A percentile compares a stretch with the other conserved stretches of the same genome.
These are phyloP conservation scores for Gracilaria caudata DNA, from an alignment of 23 red algal genomes.

Conservation along the genomic window DNA sequence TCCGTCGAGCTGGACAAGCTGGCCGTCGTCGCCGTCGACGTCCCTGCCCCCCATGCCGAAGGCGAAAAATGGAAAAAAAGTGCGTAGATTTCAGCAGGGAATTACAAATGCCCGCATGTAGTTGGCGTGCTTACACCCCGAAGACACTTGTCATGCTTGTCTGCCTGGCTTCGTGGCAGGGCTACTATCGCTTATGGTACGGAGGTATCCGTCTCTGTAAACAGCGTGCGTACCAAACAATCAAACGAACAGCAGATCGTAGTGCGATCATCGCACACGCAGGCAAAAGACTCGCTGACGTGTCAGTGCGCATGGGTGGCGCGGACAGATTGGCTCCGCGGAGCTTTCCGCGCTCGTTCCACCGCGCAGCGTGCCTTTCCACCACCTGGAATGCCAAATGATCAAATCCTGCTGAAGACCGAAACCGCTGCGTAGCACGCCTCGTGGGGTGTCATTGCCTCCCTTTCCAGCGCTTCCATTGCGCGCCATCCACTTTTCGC, in stretches of 20 bases:
- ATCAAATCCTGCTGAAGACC: not conserved
- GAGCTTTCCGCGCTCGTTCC: slow-evolving; percentile 25
- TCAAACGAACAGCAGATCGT: not conserved
- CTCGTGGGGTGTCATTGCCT: not conserved
- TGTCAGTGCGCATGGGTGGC: slow-evolving; percentile 11
- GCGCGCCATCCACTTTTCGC: not conserved
- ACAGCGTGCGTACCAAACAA: slow-evolving; percentile 4
- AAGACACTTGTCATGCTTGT: no score
- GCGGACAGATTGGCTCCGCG: slow-evolving; percentile 25
- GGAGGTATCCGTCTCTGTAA: not conserved
- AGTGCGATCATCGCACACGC: no score
- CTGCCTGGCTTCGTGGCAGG: no score
- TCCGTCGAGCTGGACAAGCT: not conserved
- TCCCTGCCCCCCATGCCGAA: not conserved
- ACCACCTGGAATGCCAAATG: not conserved
- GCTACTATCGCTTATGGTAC: no score
- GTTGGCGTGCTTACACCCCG: no score
- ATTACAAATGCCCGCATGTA: no score
- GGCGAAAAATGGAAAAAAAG: not conserved
- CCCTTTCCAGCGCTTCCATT: not conserved
- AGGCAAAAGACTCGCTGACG: not conserved
- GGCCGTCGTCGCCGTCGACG: not conserved
- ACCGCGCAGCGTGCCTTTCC: not conserved
- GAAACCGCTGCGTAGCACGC: not conserved
- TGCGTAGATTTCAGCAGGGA: no score